Conservation (phyloP, 1,139 yeast genomes). For the Candida mesenterica region DNA sequence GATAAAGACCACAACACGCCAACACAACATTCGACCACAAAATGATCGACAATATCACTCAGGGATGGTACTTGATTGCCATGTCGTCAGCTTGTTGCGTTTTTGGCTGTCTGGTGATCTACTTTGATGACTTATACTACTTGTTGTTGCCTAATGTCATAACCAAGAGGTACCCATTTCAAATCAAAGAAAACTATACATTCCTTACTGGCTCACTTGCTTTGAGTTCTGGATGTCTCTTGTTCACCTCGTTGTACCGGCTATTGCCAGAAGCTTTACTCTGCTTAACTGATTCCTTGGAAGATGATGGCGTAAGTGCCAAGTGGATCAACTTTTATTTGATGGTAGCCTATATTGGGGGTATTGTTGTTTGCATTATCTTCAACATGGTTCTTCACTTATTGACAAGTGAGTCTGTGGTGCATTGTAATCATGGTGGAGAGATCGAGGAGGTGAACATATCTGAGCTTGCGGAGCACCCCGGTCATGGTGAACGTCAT, state of each 20-base stretch:
- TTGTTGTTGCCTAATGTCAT: constrained; percentile 36
- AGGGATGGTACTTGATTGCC: constrained; percentile 26
- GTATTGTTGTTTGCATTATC: constrained; percentile 56
- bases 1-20: too few species aligned
- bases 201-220: constrained; percentile 68
- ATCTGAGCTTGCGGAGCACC: constrained; percentile 11
- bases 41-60: constrained; percentile 12
- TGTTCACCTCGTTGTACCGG: constrained; percentile 73
- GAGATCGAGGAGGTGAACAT: constrained; percentile 13
- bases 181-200: constrained; percentile 55
- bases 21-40: too few species aligned
- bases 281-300: constrained; percentile 32
- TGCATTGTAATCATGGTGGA: constrained; percentile 74
- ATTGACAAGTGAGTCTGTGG: constrained; percentile 76
- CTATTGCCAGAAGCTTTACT: constrained; percentile 64
- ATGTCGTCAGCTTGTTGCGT: constrained; percentile 22
- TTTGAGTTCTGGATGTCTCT: constrained; percentile 72
- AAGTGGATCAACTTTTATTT: constrained; percentile 33
- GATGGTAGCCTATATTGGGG: constrained; percentile 53
- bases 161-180: constrained; percentile 47
- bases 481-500: constrained; percentile 12
- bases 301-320: constrained; percentile 8
- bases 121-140: constrained; percentile 22
- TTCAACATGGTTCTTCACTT: constrained; percentile 68
- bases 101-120: constrained; percentile 22